Conservation (phyloP, 805 yeast species). For the Kodamaea jinghongensis region DNA sequence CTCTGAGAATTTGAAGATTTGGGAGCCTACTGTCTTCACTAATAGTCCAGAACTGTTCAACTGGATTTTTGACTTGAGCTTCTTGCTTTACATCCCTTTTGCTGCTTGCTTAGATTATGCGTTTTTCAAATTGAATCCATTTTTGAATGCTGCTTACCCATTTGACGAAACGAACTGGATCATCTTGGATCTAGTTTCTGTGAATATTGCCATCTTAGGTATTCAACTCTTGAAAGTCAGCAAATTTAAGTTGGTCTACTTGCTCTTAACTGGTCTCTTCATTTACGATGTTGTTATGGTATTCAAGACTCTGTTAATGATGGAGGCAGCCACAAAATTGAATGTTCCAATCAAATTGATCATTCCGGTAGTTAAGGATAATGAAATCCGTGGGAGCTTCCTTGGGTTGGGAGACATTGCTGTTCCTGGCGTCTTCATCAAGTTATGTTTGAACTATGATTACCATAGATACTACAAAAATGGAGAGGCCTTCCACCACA, state of each 20-base stretch:
- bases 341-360: conserved; percentile 54
- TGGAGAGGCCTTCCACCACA: conserved; percentile 35
- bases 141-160: conserved; percentile 8
- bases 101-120: conserved; percentile 13
- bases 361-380: conserved; percentile 32
- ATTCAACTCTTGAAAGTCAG: conserved; percentile 38
- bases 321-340: conserved; percentile 53
- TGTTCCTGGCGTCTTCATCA: conserved; percentile 54
- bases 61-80: conserved; percentile 21
- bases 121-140: conserved; percentile 16
- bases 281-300: conserved; percentile 67
- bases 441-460: conserved; percentile 57
- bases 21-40: conserved; percentile 22
- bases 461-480: conserved; percentile 27
- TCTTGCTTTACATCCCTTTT: conserved; percentile 15
- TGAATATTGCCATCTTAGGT: conserved; percentile 43
- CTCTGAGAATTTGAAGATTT: conserved; percentile 11
- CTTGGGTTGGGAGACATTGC: conserved; percentile 69
- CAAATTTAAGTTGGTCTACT: conserved; percentile 44
- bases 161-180: conserved; percentile 41
- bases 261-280: conserved; percentile 50
- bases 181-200: conserved; percentile 41
- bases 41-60: conserved; percentile 7
- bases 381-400: conserved; percentile 28
- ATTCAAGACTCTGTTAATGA: conserved; percentile 60